These are phyloP conservation scores for Metarhizium robertsii DNA, from an alignment of 2,329 filamentous ascomycete genomes.

Conservation along the genomic window DNA sequence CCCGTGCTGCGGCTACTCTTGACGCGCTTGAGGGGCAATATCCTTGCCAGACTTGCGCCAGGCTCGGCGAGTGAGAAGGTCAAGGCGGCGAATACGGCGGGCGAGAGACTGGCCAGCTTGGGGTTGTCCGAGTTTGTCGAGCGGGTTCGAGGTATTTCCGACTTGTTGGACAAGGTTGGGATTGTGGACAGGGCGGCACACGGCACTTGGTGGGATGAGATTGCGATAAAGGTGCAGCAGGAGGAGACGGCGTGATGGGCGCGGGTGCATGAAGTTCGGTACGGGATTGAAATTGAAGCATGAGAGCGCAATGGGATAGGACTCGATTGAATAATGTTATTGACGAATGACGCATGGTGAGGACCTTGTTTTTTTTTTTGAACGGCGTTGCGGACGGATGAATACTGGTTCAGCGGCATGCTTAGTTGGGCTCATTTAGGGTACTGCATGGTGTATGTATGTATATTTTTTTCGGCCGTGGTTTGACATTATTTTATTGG, in stretches of 20 bases:
- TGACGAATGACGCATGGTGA: neutral
- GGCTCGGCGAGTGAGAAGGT: conserved; percentile 62
- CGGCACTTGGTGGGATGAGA: conserved; percentile 59
- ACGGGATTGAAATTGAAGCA: neutral
- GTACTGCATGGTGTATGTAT: neutral
- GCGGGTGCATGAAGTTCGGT: neutral
- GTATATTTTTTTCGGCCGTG: neutral
- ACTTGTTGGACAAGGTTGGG: conserved; percentile 55
- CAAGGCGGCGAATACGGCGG: conserved; percentile 57
- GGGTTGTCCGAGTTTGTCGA: conserved; percentile 67
- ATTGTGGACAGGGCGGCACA: conserved; percentile 60
- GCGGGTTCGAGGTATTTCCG: conserved; percentile 59
- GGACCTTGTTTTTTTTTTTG: neutral
- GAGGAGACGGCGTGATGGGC: conserved; percentile 18
- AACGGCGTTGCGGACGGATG: neutral
- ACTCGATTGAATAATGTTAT: neutral
- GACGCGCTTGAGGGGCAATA: conserved; percentile 56
- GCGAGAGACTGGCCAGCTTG: conserved; percentile 58
- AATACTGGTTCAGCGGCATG: neutral
- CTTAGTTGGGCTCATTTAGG: neutral
- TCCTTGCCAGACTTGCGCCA: conserved; percentile 55
- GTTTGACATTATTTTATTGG: neutral
- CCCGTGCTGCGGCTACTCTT: conserved; percentile 58
- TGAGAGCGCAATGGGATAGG: neutral
- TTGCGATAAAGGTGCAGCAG: conserved; percentile 46